Evolutionary conservation across 2,329 filamentous ascomycete species (phyloP), one percentile per base, ranked within the genome.

Genomic region (Fusarium acutatum): DNA sequence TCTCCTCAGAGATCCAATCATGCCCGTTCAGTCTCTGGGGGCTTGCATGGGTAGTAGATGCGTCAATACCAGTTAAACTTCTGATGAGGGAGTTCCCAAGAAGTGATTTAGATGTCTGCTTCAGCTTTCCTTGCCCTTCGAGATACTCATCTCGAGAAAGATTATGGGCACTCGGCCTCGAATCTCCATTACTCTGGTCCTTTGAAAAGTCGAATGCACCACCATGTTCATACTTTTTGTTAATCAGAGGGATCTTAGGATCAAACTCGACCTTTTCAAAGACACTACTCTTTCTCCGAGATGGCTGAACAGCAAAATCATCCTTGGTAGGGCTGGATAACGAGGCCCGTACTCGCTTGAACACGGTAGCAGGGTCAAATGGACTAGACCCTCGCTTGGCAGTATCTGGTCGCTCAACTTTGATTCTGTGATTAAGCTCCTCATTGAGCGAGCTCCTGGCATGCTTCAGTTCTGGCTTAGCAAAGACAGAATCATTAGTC

Each of bases 381-480:
- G 89, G 89, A 70, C 89, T 91, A 4, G 85, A 82, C 20, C 87
- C 84, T 65, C 89, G 82, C 75, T 90, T 91, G 22, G 82, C 75
- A 3, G 81, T 74, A 20, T 37, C 80, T 65, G 71, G 68, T 71
- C 77, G 78, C 57, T 79, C 79, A 41, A 79, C 79, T 67, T 80
- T 72, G 52, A 81, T 76, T 58, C 80, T 71, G 64, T 80, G 71
- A 70, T 77, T 65, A 43, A 76, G 34, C 43, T 86, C 84, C 22
- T 87, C 87, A 34, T 80, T 81, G 34, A 88, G 79, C 20, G 84
- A 86, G 77, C 88, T 90, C 69, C 88, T 84, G 4, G 88, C 88
- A 80, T 90, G 88, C 68, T 86, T 87, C 40, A 90, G 79, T 71
- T 90, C 88, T 5, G 89, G 89, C 69, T 90, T 90, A n/a, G 88